Base-by-base conservation (phyloP, 768 basidiomycete genomes). In the Chalciporus chontae region DNA sequence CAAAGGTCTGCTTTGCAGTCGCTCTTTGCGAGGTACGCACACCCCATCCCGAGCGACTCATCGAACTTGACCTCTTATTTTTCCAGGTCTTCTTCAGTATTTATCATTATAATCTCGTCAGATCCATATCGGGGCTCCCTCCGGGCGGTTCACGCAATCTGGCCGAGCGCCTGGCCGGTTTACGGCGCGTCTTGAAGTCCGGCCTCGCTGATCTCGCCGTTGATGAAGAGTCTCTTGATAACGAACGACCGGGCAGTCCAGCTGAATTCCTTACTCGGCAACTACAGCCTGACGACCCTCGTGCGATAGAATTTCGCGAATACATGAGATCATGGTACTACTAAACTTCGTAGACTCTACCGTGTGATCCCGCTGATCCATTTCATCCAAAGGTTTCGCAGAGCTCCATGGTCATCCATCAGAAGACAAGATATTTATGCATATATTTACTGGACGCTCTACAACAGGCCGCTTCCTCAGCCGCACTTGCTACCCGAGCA, bases 371-470 rank as follows among this genome's bases (percentile, higher is more conserved):
- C 2, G 18, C 45, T 56, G 7, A 62, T 21, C 27, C 11, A 23
- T 29, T 27, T 15, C 34, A 34, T 48, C 21, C 21, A 21, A 59
- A 61, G 90, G 90, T 94, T 94, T 65, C 70, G 77, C 48, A 82
- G 80, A 56, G 80, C 76, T 14, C 80, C 83, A 0, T 95, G 88
- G 87, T 84, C 84, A 0, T 72, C 77, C 11, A 77, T 95, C 50
- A 80, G 74, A 39, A 74, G 72, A 15, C 70, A 77, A 34, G 80
- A 91, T 63, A 70, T 90, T 48, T 75, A 75, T 37, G 72, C 78
- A 51, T 94, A 90, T 87, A 71, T 95, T 26, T 83, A 89, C 49
- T 94, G 92, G 91, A 77, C 81, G 19, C 83, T 88, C 60, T 94
- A 84, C 67, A 86, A 86, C 61, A 72, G 77, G 5, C 73, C 81